Percentiles rank a stretch among this genome's conserved stretches.
Evolutionary conservation across 257 asterid genomes (phyloP).

Genomic region (Petunia secreta): DNA sequence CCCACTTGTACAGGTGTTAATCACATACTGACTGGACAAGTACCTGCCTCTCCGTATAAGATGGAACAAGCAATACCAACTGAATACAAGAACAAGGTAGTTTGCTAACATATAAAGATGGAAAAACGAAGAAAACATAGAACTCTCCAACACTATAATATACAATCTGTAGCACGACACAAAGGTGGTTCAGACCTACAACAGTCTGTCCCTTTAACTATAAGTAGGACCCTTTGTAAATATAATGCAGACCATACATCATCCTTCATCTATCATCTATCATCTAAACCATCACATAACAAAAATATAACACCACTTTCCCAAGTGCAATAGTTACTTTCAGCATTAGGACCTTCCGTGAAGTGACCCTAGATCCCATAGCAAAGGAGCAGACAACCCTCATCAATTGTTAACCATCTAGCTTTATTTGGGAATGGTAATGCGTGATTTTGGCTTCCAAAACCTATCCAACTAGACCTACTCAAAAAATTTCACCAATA

Average conservation of each 20-base stretch:
- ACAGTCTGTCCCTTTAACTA: too few species aligned
- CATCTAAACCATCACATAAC: too few species aligned
- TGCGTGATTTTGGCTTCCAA: background rate
- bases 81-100: too few species aligned
- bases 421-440: background rate
- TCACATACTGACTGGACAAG: too few species aligned
- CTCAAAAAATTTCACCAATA: background rate
- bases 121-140: too few species aligned
- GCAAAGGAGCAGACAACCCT: background rate
- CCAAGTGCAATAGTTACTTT: background rate
- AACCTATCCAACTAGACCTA: background rate
- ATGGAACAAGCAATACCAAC: too few species aligned
- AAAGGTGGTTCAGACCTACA: too few species aligned
- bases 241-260: background rate
- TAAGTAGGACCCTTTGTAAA: background rate
- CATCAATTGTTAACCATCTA: background rate
- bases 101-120: too few species aligned
- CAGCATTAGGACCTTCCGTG: background rate
- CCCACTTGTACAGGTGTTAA: too few species aligned
- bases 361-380: background rate
- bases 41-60: too few species aligned
- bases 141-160: too few species aligned
- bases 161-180: too few species aligned
- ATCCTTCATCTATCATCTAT: background rate
- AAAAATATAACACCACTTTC: background rate